Percentiles rank a stretch among this genome's conserved stretches.
These are phyloP conservation scores for Trametopsis cervina DNA, from an alignment of 768 basidiomycete genomes.

Conservation along the genomic window DNA sequence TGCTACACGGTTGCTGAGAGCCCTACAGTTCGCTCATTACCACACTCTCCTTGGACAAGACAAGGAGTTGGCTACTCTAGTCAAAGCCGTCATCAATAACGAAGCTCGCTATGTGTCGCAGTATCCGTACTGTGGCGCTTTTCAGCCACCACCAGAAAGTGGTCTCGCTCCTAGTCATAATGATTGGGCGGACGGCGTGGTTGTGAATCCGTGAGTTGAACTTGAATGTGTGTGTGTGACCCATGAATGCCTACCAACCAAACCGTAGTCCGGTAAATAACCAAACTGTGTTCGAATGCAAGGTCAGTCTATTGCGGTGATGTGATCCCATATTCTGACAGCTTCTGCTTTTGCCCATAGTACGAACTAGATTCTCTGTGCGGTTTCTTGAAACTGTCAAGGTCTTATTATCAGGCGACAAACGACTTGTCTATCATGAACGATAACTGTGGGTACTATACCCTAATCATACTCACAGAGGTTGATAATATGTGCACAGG, in stretches of 20 bases:
- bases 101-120: conserved; percentile 67
- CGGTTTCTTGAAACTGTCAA: conserved; percentile 71
- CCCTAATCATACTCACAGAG: not conserved
- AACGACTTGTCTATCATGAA: conserved; percentile 69
- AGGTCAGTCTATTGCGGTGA: conserved; percentile 33
- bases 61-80: conserved; percentile 49
- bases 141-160: conserved; percentile 76
- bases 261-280: conserved; percentile 61
- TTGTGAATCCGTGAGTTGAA: conserved; percentile 60
- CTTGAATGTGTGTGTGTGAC: not conserved
- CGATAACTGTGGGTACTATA: conserved; percentile 43
- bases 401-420: conserved; percentile 67
- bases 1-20: no score
- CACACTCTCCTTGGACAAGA: conserved; percentile 51
- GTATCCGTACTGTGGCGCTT: conserved; percentile 75
- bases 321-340: not conserved
- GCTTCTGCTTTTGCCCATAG: conserved; percentile 25
- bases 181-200: conserved; percentile 61
- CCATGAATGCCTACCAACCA: conserved; percentile 1
- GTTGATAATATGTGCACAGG: conserved; percentile 45
- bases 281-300: conserved; percentile 75
- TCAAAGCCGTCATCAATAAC: conserved; percentile 79
- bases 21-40: conserved; percentile 66
- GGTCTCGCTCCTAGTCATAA: conserved; percentile 58
- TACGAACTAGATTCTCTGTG: conserved; percentile 79